phyloP scores from a whole-genome alignment of 2,329 filamentous ascomycete species.

The Ceratocystis cubensis region DNA sequence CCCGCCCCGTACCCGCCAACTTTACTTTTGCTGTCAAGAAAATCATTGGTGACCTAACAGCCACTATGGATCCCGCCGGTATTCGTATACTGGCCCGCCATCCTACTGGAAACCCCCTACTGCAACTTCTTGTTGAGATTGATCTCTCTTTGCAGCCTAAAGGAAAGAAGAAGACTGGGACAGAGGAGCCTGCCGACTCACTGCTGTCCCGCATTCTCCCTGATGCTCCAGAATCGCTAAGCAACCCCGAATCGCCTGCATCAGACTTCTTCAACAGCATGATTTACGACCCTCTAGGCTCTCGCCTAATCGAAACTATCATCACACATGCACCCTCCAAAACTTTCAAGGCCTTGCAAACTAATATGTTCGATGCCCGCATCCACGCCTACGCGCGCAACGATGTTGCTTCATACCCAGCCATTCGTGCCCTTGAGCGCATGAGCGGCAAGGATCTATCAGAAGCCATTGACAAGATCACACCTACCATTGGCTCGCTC shows the following conservation, averaged over 20 bases:
- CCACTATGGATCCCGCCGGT: conserved; percentile 63
- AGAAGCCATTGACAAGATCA: conserved; percentile 56
- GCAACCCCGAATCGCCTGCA: conserved; percentile 59
- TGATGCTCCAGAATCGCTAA: conserved; percentile 56
- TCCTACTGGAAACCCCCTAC: conserved; percentile 77
- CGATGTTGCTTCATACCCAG: conserved; percentile 79
- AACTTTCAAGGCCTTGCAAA: conserved; percentile 79
- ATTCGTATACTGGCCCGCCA: conserved; percentile 77
- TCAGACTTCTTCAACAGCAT: conserved; percentile 70
- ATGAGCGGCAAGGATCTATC: conserved; percentile 76
- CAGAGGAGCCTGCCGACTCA: conserved; percentile 31
- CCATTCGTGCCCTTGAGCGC: conserved; percentile 68
- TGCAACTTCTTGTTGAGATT: conserved; percentile 81
- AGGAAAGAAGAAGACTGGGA: conserved; percentile 45
- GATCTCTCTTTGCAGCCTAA: conserved; percentile 64
- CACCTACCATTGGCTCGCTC: conserved; percentile 59
- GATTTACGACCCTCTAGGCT: conserved; percentile 82
- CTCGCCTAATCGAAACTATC: conserved; percentile 77
- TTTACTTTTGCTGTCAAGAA: conserved; percentile 69
- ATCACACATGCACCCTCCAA: conserved; percentile 71
- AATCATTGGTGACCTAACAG: conserved; percentile 65
- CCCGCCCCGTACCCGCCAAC: conserved; percentile 57
- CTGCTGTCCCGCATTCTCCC: conserved; percentile 69
- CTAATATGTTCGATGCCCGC: conserved; percentile 63
- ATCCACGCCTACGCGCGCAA: conserved; percentile 75